Percentiles rank a stretch among this genome's conserved stretches.
phyloP scores from a whole-genome alignment of 2,329 filamentous ascomycete species.

The Rosellinia necatrix region DNA sequence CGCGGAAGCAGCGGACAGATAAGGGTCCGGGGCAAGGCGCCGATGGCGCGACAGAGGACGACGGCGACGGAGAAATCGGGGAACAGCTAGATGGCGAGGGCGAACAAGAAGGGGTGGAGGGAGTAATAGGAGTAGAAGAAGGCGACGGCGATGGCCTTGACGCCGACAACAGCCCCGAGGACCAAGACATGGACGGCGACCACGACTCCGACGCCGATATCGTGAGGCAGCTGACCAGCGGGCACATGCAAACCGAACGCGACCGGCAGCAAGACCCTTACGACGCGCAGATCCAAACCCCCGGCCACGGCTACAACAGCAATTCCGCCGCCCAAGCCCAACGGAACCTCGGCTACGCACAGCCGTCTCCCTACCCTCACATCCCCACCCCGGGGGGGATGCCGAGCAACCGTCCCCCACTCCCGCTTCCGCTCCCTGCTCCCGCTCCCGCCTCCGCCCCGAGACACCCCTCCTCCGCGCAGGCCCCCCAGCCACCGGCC shows the following conservation, averaged over 20 bases:
- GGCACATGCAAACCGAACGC: not conserved
- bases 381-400: too few relatives aligned
- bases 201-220: conserved; percentile 27
- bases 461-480: conserved; percentile 1
- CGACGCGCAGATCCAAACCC: not conserved
- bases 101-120: conserved; percentile 9
- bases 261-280: not conserved
- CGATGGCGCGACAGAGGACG: not conserved
- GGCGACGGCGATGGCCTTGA: not conserved
- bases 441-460: conserved; percentile 2
- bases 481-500: not conserved
- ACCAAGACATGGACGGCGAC: conserved; percentile 26
- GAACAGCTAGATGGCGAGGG: conserved; percentile 7
- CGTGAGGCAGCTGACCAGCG: conserved; percentile 21
- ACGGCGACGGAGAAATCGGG: not conserved
- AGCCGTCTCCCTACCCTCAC: too few relatives aligned
- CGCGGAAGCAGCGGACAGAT: conserved; percentile 20
- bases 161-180: not conserved
- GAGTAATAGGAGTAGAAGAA: not conserved
- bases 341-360: too few relatives aligned
- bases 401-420: too few relatives aligned
- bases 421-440: conserved; percentile 10
- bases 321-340: too few relatives aligned
- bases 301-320: not conserved
- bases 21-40: not conserved